A percentile compares a stretch with the other conserved stretches of the same genome.
Conservation (phyloP, 768 basidiomycete genomes). For the Macrocybe gigantea region DNA sequence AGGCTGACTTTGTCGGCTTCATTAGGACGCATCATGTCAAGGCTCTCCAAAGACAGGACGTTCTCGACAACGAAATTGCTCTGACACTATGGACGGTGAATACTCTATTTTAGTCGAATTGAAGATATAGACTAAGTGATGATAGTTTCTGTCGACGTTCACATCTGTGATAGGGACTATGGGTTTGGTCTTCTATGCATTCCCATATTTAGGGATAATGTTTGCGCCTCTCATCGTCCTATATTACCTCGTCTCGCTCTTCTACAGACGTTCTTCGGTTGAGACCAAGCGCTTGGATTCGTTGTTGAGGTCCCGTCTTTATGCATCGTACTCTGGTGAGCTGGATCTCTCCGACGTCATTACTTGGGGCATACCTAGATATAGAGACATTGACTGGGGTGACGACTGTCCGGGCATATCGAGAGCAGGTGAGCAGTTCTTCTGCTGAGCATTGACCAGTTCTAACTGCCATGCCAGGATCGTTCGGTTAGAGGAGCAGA, state of each 20-base stretch:
- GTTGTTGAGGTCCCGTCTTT: conserved; percentile 50
- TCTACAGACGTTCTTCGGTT: conserved; percentile 56
- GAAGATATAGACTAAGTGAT: not conserved
- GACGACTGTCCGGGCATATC: conserved; percentile 56
- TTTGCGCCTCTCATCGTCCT: conserved; percentile 48
- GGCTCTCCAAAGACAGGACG: conserved; percentile 58
- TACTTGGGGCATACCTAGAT: not conserved
- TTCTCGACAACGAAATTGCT: conserved; percentile 45
- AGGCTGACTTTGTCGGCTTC: not conserved
- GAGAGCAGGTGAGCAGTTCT: conserved; percentile 36
- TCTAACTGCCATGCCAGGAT: too few relatives aligned
- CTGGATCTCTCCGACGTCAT: not conserved
- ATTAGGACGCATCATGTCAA: conserved; percentile 49
- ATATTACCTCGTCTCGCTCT: conserved; percentile 48
- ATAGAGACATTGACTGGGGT: conserved; percentile 59
- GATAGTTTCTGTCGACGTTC: conserved; percentile 34
- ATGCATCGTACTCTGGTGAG: conserved; percentile 51
- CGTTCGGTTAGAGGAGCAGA: conserved; percentile 12
- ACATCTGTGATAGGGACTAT: conserved; percentile 46
- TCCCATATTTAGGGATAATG: conserved; percentile 61
- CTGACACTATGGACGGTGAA: conserved; percentile 41
- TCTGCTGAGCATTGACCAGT: not conserved
- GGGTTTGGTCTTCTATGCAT: conserved; percentile 59
- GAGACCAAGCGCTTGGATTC: conserved; percentile 65
- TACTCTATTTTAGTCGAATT: not conserved